Evolutionary conservation across 73 alveolate species (phyloP).

Genomic region (Blepharisma stoltei): DNA sequence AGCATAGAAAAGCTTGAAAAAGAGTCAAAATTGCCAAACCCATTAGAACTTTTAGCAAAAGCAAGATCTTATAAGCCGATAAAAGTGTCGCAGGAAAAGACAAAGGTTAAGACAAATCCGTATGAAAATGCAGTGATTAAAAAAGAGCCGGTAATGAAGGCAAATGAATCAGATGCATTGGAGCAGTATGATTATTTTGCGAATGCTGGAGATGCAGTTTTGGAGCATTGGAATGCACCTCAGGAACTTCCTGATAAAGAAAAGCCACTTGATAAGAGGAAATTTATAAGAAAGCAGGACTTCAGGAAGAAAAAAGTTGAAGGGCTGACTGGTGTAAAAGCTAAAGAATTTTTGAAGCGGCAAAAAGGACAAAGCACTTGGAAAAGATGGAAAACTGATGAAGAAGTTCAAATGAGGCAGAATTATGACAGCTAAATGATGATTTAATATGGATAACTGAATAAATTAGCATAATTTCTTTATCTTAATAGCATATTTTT

Average conservation of each 20-base stretch:
- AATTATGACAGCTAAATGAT: background rate
- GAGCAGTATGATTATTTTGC: slow-evolving; percentile 27
- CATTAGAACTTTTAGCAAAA: background rate
- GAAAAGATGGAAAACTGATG: background rate
- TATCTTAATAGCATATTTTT: no score
- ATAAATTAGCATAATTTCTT: no score
- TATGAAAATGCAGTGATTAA: background rate
- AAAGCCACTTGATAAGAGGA: background rate
- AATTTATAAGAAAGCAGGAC: background rate
- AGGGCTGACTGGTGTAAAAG: background rate
- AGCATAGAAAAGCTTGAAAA: background rate
- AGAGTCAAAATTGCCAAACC: background rate
- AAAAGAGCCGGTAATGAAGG: background rate
- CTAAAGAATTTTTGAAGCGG: background rate
- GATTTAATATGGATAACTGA: background rate
- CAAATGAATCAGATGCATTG: background rate
- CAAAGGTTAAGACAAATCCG: background rate
- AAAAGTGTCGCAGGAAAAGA: background rate
- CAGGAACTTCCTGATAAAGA: slow-evolving; percentile 11
- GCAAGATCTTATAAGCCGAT: background rate
- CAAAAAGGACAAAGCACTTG: background rate
- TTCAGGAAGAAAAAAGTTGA: background rate
- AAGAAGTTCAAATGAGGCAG: background rate
- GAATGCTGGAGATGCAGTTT: background rate
- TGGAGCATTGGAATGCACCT: slow-evolving; percentile 18